Evolutionary conservation across 2,329 filamentous ascomycete genomes (phyloP).

Genomic region (Xylaria sp.): DNA sequence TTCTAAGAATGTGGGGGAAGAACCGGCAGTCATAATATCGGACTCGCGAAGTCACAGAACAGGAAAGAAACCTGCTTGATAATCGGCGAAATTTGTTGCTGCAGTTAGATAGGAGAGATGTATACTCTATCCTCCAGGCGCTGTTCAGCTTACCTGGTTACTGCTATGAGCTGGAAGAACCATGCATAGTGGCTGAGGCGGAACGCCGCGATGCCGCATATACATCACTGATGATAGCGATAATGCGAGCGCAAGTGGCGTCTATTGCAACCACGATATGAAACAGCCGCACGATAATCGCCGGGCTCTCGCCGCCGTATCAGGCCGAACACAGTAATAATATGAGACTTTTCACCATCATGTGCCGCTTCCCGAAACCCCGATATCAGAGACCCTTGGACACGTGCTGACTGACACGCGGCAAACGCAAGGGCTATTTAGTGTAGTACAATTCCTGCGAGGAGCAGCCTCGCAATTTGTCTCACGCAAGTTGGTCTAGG

Average conservation of each 20-base stretch:
- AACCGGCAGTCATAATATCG: background rate
- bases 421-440: constrained; percentile 5
- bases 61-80: constrained; percentile 1
- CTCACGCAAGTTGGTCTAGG: background rate
- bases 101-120: background rate
- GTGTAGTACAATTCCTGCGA: constrained; percentile 15
- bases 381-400: background rate
- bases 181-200: background rate
- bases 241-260: background rate
- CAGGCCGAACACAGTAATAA: background rate
- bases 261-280: background rate
- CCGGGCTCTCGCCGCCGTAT: background rate
- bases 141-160: background rate
- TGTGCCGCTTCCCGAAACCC: constrained; percentile 4
- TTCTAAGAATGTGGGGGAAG: background rate
- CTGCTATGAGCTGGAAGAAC: background rate
- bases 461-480: background rate
- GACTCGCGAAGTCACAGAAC: background rate
- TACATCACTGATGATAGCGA: background rate
- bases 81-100: background rate
- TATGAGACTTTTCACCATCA: background rate
- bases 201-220: background rate
- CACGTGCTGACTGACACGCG: constrained; percentile 9
- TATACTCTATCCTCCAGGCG: background rate
- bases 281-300: constrained; percentile 1